Conservation (phyloP, 164 flowering plant genomes). For the Brasenia schreberi region DNA sequence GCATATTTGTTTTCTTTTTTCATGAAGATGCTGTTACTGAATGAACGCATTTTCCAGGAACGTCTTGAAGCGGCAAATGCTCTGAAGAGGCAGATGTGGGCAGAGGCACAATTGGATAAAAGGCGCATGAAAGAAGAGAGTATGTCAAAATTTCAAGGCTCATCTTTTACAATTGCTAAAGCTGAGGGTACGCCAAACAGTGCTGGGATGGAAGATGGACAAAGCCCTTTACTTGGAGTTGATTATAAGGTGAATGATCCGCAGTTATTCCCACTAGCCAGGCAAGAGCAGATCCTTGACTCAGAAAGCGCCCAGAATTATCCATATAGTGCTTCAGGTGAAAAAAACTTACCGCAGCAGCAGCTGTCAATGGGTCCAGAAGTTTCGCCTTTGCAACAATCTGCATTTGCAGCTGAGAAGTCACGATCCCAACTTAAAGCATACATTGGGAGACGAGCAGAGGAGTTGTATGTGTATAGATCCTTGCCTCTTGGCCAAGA, state of each 20-base stretch:
- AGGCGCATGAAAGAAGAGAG: conserved; percentile 72
- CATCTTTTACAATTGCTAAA: conserved; percentile 25
- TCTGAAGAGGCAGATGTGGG: conserved; percentile 91
- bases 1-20: neutral
- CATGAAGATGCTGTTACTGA: conserved; percentile 5
- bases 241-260: conserved; percentile 30
- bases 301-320: conserved; percentile 18
- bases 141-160: conserved; percentile 27
- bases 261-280: conserved; percentile 14
- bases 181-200: conserved; percentile 22
- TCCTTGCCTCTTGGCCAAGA: conserved; percentile 92
- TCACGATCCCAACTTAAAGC: conserved; percentile 73
- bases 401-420: conserved; percentile 44
- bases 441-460: conserved; percentile 65
- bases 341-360: conserved; percentile 23
- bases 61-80: conserved; percentile 90
- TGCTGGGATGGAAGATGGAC: conserved; percentile 26
- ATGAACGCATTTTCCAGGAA: conserved; percentile 36
- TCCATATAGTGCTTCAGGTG: conserved; percentile 15
- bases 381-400: conserved; percentile 29
- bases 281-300: conserved; percentile 26
- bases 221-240: conserved; percentile 32
- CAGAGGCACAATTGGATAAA: conserved; percentile 80
- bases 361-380: conserved; percentile 31
- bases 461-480: conserved; percentile 71